phyloP scores from a whole-genome alignment of 768 basidiomycete species.

The Clitopilus passeckerianus region DNA sequence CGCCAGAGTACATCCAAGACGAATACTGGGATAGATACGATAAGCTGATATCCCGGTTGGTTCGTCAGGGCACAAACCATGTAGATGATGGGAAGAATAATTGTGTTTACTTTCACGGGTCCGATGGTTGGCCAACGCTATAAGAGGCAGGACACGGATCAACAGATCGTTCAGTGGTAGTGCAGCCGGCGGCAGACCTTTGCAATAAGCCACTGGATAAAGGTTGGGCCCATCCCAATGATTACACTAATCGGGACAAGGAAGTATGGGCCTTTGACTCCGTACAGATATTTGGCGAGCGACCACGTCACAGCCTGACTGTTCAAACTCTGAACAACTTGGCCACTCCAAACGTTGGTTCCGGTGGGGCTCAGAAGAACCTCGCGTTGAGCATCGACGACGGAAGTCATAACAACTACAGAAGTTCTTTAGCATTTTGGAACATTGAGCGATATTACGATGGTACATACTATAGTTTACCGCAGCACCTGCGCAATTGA shows the following conservation, averaged over 20 bases:
- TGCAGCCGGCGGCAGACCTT: conserved; percentile 27
- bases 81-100: conserved; percentile 56
- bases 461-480: conserved; percentile 28
- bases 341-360: conserved; percentile 60
- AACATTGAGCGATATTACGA: neutral
- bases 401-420: conserved; percentile 53
- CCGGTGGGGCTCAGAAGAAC: conserved; percentile 46
- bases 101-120: conserved; percentile 38
- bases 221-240: conserved; percentile 48
- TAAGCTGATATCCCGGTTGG: neutral
- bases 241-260: conserved; percentile 49
- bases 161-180: neutral
- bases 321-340: conserved; percentile 46
- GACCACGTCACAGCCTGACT: conserved; percentile 63
- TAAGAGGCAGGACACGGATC: neutral
- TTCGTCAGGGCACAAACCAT: conserved; percentile 24
- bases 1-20: conserved; percentile 42
- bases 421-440: neutral
- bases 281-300: conserved; percentile 53
- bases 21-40: conserved; percentile 23
- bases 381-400: conserved; percentile 49
- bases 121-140: conserved; percentile 55
- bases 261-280: conserved; percentile 48
- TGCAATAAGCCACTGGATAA: conserved; percentile 48
- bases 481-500: conserved; percentile 22